Evolutionary conservation across 2,329 filamentous ascomycete genomes (phyloP), one percentile per base, ranked within the genome.

Genomic region (Massarina eburnea): DNA sequence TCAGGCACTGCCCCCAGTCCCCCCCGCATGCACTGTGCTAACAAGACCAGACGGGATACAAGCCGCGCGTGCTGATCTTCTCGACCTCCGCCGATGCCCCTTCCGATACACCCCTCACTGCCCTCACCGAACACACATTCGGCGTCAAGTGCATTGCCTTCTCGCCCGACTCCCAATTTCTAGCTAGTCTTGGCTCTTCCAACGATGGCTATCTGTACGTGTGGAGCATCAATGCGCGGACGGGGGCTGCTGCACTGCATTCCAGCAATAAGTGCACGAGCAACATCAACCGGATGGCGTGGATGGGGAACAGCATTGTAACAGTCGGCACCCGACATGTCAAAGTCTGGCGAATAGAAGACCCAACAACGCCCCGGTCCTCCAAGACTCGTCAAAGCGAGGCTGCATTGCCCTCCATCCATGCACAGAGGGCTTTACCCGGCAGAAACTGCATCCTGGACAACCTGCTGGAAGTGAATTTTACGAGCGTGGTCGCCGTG

Each of bases 151-250:
- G 88, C 27, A 83, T 99, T 26, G 87, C 91, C 2, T 99, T 95
- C 80, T 96, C 91, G 50, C 80, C 86, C 1, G 89, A 96, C 67
- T 89, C 88, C 10, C 86, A 81, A 54, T 95, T 87, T 68, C 79
- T 99, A 26, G 94, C 94, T 2, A 95, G 91, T 17, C 78, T 99
- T 10, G 94, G 94, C 21, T 83, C 87, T 15, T 81, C 88, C 44
- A 96, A 96, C 66, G 94, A 99, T 71, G 92, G 92, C 1, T 97
- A 95, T 64, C 77, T 99, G 17, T 95, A 92, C 66, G 80, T 97
- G 21, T 97, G 92, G 91, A 83, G 79, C 56, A 82, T 96, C 55
- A 91, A 95, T 61, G 74, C 86, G n/a, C 86, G 84, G 39, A 94
- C 83, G 8, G 92, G 91, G 15, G 80, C 86, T 17, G 86, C 91